Conservation (phyloP, 2,329 filamentous ascomycete species). For the Ambrosiella beaveri region DNA sequence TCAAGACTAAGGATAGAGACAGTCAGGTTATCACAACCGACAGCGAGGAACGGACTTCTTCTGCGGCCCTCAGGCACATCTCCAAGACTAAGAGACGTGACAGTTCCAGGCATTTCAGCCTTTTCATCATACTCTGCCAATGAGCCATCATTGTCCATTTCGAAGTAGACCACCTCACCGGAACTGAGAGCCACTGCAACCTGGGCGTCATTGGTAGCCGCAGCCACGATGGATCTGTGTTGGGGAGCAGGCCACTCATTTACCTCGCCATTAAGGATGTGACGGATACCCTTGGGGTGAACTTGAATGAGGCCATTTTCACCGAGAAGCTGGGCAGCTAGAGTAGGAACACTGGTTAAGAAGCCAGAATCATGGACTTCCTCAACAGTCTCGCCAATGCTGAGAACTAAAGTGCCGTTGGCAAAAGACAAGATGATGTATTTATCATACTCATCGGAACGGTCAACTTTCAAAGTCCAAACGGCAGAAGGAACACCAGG, state of each 20-base stretch:
- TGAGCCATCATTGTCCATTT: conserved; percentile 83
- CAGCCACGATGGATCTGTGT: conserved; percentile 87
- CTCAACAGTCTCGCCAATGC: conserved; percentile 92
- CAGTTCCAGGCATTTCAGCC: conserved; percentile 85
- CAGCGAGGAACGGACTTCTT: conserved; percentile 81
- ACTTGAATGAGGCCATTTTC: conserved; percentile 88
- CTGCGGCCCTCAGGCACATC: conserved; percentile 80
- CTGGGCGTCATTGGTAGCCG: conserved; percentile 82
- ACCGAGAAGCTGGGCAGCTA: conserved; percentile 86
- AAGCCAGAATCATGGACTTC: conserved; percentile 92
- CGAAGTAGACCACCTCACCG: conserved; percentile 94
- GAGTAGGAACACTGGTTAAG: conserved; percentile 68
- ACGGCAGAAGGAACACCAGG: conserved; percentile 79
- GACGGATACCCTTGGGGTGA: conserved; percentile 87
- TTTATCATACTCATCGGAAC: conserved; percentile 69
- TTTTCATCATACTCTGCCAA: conserved; percentile 90
- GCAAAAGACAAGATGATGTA: conserved; percentile 92
- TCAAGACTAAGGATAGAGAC: conserved; percentile 84
- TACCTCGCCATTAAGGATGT: conserved; percentile 61
- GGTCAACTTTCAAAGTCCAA: conserved; percentile 83
- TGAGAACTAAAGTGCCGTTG: conserved; percentile 78
- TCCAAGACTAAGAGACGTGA: conserved; percentile 85
- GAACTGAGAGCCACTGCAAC: conserved; percentile 88
- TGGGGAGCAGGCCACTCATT: conserved; percentile 91
- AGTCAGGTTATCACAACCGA: conserved; percentile 92